Evolutionary conservation across 495 filamentous ascomycete genomes (phyloP).

Genomic region (Penicillium subrubescens): DNA sequence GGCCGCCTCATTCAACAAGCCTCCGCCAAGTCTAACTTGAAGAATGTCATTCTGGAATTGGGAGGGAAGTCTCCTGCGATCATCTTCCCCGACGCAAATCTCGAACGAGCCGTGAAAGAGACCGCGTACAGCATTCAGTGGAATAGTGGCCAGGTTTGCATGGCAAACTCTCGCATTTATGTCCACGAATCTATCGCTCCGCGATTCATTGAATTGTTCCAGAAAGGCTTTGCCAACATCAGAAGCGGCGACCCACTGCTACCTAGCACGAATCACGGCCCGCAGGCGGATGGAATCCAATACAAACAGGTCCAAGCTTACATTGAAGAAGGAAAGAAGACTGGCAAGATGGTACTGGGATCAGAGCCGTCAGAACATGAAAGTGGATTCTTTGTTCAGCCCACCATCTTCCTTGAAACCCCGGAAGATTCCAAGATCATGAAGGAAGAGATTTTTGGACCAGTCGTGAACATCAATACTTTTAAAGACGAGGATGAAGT

Average conservation of each 20-base stretch:
- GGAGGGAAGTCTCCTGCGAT: constrained; percentile 42
- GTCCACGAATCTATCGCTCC: constrained; percentile 71
- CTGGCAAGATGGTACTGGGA: constrained; percentile 44
- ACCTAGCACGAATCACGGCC: constrained; percentile 80
- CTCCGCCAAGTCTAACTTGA: constrained; percentile 48
- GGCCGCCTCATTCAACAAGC: constrained; percentile 23
- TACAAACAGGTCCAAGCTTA: constrained; percentile 87
- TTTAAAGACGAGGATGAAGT: constrained; percentile 44
- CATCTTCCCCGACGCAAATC: constrained; percentile 59
- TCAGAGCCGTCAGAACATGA: constrained; percentile 11
- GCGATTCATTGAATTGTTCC: constrained; percentile 77
- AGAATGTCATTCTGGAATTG: constrained; percentile 42
- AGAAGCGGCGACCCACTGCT: constrained; percentile 81
- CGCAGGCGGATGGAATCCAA: constrained; percentile 82
- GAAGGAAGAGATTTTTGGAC: constrained; percentile 52
- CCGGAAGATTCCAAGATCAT: constrained; percentile 36
- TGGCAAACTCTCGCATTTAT: constrained; percentile 49
- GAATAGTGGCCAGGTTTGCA: constrained; percentile 54
- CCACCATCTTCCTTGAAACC: constrained; percentile 46
- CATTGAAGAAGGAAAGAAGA: constrained; percentile 76
- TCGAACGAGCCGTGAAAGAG: constrained; percentile 82
- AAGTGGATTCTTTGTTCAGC: constrained; percentile 47
- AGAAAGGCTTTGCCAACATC: constrained; percentile 52
- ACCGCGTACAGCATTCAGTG: constrained; percentile 46
- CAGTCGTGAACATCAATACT: constrained; percentile 43